Conservation (phyloP, 1,139 yeast genomes). For the Kodamaea suecica region DNA sequence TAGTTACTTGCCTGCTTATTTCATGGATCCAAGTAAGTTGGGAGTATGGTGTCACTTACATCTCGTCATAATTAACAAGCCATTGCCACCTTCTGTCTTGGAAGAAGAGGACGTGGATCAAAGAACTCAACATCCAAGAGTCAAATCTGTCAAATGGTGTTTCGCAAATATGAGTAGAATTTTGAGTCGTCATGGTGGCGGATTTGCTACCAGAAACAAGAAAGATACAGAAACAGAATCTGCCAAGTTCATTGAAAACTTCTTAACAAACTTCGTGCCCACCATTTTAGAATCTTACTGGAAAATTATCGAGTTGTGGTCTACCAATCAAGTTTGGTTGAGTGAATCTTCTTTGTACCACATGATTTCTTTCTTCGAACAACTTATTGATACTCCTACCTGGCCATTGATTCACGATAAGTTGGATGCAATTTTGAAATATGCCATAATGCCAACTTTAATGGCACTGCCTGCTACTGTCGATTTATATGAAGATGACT, state of each 20-base stretch:
- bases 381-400: constrained; percentile 52
- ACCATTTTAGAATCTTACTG: constrained; percentile 58
- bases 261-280: constrained; percentile 56
- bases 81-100: constrained; percentile 36
- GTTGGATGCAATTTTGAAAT: constrained; percentile 55
- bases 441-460: constrained; percentile 62
- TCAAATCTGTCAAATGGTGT: constrained; percentile 70
- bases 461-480: constrained; percentile 53
- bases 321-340: constrained; percentile 53
- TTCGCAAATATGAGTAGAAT: constrained; percentile 65
- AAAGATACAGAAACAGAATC: constrained; percentile 11
- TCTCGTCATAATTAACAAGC: constrained; percentile 47
- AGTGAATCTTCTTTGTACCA: constrained; percentile 60
- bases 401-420: constrained; percentile 56
- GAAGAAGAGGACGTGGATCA: constrained; percentile 35
- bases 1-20: constrained; percentile 56
- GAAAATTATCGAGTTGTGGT: constrained; percentile 59
- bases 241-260: constrained; percentile 43
- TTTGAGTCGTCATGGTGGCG: constrained; percentile 54
- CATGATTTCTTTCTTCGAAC: constrained; percentile 62
- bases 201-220: constrained; percentile 37
- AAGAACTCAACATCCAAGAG: constrained; percentile 43
- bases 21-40: constrained; percentile 48
- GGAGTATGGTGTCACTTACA: constrained; percentile 67
- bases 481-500: constrained; percentile 68